Evolutionary conservation across 2,329 filamentous ascomycete genomes (phyloP).

Genomic region (Botryotinia convoluta): DNA sequence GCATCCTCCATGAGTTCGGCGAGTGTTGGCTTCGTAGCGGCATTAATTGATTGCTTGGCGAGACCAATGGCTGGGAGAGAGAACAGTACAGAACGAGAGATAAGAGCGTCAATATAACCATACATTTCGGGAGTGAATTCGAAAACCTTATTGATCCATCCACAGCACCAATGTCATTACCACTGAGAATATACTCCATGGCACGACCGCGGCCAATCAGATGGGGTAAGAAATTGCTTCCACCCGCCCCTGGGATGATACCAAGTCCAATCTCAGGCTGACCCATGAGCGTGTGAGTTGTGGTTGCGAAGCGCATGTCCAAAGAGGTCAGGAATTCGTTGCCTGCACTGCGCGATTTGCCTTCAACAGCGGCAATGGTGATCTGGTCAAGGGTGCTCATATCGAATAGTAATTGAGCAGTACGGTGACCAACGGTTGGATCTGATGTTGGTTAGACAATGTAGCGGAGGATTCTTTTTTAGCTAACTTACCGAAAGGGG

Average conservation of each 20-base stretch:
- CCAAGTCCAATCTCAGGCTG: constrained; percentile 7
- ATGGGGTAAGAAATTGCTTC: background rate
- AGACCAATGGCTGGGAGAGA: background rate
- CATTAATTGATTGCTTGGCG: constrained; percentile 2
- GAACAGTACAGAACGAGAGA: background rate
- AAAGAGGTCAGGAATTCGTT: constrained; percentile 20
- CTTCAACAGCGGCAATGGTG: constrained; percentile 21
- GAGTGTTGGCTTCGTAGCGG: background rate
- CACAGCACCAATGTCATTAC: background rate
- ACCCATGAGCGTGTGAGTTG: constrained; percentile 8
- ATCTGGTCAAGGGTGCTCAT: constrained; percentile 12
- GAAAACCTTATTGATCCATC: constrained; percentile 3
- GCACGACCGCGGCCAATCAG: background rate
- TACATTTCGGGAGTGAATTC: background rate
- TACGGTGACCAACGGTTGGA: background rate
- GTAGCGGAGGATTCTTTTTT: background rate
- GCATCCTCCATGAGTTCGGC: background rate
- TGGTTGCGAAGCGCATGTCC: constrained; percentile 24
- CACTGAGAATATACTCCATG: background rate
- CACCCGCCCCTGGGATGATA: background rate
- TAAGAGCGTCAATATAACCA: background rate
- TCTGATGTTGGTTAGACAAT: background rate
- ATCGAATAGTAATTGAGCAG: background rate
- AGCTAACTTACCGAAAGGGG: background rate
- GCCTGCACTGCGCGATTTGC: constrained; percentile 17